A percentile compares a stretch with the other conserved stretches of the same genome.
phyloP scores from a whole-genome alignment of 352 stramenopile genomes.

The Phytophthora aleatoria region DNA sequence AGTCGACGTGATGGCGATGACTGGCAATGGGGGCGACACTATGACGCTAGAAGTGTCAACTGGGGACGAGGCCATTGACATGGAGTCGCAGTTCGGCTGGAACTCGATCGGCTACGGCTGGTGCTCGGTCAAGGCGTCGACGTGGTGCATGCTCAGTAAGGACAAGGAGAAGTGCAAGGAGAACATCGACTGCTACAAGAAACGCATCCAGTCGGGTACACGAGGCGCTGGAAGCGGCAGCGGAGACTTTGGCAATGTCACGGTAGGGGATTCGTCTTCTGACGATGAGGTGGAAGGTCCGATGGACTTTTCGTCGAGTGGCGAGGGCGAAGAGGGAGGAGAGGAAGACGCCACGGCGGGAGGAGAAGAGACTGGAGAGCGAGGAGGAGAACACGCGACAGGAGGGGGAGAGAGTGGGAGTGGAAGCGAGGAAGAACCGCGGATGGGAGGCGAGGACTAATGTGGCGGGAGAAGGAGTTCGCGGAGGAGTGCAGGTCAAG shows the following conservation, averaged over 20 bases:
- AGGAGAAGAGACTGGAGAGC: background rate
- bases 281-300: background rate
- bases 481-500: no score
- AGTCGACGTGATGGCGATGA: constrained; percentile 22
- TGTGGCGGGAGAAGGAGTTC: no score
- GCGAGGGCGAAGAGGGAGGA: background rate
- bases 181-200: constrained; percentile 23
- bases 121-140: constrained; percentile 29
- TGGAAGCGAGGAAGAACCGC: background rate
- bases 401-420: no score
- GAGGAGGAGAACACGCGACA: no score
- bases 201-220: background rate
- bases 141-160: constrained; percentile 33
- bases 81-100: constrained; percentile 34
- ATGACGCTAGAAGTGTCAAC: constrained; percentile 19
- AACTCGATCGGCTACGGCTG: constrained; percentile 28
- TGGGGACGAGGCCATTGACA: constrained; percentile 7
- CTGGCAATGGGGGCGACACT: constrained; percentile 3
- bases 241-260: constrained; percentile 17
- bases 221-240: constrained; percentile 13
- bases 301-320: background rate
- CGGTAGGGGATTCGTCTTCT: constrained; percentile 15
- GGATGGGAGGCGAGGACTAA: background rate
- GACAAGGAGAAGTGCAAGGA: constrained; percentile 32
- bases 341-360: no score